phyloP scores from a whole-genome alignment of 129 eudicot species.

The Glebionis coronaria region DNA sequence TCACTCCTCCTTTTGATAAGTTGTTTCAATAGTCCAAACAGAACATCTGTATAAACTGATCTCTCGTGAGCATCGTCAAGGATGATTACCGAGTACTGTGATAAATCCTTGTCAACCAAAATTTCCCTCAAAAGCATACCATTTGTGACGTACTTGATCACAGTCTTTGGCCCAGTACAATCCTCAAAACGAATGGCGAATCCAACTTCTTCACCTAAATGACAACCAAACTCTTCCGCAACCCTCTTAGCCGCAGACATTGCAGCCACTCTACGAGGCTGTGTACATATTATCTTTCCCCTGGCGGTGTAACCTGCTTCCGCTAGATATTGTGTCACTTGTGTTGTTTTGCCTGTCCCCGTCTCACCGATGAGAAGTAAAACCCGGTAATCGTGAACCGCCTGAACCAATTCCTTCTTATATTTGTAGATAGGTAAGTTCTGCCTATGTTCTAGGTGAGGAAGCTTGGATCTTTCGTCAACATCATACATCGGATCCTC shows the following conservation, averaged over 20 bases:
- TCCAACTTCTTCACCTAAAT: constrained; percentile 89
- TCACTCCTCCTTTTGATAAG: constrained; percentile 67
- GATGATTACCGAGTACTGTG: constrained; percentile 33
- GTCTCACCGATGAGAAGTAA: constrained; percentile 85
- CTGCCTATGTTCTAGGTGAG: too few species aligned
- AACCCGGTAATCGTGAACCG: constrained; percentile 79
- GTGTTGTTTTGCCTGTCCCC: constrained; percentile 89
- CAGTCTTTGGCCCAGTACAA: constrained; percentile 85
- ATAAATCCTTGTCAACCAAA: too few species aligned
- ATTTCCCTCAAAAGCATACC: constrained; percentile 58
- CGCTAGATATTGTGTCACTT: constrained; percentile 83
- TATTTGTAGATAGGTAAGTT: constrained; percentile 36
- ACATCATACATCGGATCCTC: too few species aligned
- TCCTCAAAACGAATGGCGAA: constrained; percentile 57
- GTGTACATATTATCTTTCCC: constrained; percentile 53
- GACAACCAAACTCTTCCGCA: constrained; percentile 91
- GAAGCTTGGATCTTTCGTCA: too few species aligned
- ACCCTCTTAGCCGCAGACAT: constrained; percentile 89
- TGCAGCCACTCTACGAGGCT: constrained; percentile 75
- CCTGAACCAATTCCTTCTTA: constrained; percentile 73
- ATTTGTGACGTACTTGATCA: constrained; percentile 80
- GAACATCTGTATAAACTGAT: constrained; percentile 36
- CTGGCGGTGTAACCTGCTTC: constrained; percentile 87
- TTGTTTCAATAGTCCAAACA: constrained; percentile 66
- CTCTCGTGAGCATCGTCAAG: constrained; percentile 93